phyloP scores from a whole-genome alignment of 257 asterid genomes.

The Solanum bulbocastanum region DNA sequence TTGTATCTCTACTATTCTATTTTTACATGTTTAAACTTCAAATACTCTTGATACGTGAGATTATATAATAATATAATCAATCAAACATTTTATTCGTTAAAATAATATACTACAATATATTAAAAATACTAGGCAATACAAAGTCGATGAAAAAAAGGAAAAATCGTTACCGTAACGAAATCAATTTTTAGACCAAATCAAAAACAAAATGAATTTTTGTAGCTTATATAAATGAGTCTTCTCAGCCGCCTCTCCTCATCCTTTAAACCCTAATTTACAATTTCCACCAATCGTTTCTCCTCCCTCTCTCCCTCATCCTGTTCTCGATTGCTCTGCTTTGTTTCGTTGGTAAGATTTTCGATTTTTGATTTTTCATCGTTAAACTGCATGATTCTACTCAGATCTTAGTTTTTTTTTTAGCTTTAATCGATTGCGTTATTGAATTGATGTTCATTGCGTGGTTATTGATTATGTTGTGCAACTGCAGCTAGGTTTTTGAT shows the following conservation, averaged over 20 bases:
- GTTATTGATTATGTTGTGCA: neutral
- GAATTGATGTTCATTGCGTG: neutral
- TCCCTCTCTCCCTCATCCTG: neutral
- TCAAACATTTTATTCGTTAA: neutral
- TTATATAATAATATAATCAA: too few relatives aligned
- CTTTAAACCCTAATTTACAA: neutral
- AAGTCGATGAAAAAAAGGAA: too few relatives aligned
- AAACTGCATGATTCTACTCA: neutral
- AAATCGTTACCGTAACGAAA: neutral
- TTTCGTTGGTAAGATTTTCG: neutral
- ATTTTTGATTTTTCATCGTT: neutral
- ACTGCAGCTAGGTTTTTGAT: neutral
- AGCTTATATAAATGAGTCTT: neutral
- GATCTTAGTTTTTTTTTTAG: neutral
- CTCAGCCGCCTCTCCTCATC: neutral
- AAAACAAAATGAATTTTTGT: neutral
- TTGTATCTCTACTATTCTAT: too few relatives aligned
- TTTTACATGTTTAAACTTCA: neutral
- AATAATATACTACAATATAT: too few relatives aligned
- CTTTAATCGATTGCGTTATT: neutral
- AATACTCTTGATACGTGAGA: neutral
- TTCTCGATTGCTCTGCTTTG: neutral
- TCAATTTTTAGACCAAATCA: neutral
- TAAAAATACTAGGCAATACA: too few relatives aligned
- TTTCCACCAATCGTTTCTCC: neutral